Conservation (phyloP, 2,329 filamentous ascomycete species). For the Talaromyces amestolkiae region DNA sequence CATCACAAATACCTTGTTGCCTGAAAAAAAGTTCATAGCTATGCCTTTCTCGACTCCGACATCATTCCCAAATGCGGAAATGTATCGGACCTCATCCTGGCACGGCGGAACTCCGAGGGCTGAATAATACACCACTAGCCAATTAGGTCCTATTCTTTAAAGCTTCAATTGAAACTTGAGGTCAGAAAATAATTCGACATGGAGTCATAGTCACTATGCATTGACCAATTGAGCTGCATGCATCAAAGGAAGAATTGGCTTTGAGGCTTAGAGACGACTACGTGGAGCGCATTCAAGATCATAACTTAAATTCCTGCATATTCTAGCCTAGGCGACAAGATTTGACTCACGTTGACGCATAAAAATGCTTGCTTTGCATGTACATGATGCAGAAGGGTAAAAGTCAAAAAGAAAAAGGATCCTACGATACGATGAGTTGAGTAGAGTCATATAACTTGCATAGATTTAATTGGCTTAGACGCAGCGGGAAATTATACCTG, state of each 20-base stretch:
- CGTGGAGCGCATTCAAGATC: not conserved
- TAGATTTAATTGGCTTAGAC: not conserved
- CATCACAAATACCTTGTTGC: conserved; percentile 1
- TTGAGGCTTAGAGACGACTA: not conserved
- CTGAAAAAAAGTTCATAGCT: not conserved
- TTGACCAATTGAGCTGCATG: conserved; percentile 10
- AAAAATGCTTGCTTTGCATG: not conserved
- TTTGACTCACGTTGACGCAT: not conserved
- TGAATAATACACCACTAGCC: not conserved
- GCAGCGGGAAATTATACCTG: not conserved
- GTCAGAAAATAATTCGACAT: not conserved
- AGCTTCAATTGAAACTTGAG: not conserved
- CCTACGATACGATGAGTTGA: not conserved
- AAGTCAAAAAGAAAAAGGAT: not conserved
- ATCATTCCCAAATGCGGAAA: not conserved
- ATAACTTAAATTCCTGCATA: not conserved
- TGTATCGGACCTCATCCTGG: not conserved
- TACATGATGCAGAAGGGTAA: not conserved
- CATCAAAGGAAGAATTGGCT: conserved; percentile 9
- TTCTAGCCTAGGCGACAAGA: not conserved
- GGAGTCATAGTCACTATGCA: not conserved
- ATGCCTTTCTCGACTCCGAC: not conserved
- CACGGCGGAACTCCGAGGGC: not conserved
- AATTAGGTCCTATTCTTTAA: not conserved
- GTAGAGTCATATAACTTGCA: not conserved